phyloP scores from a whole-genome alignment of 495 filamentous ascomycete species.

The Achaetomiella virescens region DNA sequence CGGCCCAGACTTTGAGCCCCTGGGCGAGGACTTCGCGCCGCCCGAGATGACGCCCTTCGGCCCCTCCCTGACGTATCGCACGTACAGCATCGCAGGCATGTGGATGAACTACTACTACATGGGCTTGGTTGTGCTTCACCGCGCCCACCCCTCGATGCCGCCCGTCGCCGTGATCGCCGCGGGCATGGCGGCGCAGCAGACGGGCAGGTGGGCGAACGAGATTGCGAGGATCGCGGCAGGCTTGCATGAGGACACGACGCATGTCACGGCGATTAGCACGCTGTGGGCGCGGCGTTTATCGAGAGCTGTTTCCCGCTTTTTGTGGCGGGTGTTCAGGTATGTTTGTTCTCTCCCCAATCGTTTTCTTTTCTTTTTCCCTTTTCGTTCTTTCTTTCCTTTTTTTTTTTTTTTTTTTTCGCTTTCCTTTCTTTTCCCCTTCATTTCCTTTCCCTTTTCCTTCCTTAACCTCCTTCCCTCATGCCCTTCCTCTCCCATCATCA shows the following conservation, averaged over 20 bases:
- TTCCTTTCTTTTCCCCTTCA: background rate
- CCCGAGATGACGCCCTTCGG: slow-evolving; percentile 63
- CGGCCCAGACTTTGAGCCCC: slow-evolving; percentile 68
- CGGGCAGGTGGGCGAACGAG: slow-evolving; percentile 60
- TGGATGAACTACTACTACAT: slow-evolving; percentile 84
- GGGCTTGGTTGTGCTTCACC: slow-evolving; percentile 67
- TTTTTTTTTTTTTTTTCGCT: background rate
- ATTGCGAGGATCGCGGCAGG: slow-evolving; percentile 80
- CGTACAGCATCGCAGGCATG: slow-evolving; percentile 75
- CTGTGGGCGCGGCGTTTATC: slow-evolving; percentile 71
- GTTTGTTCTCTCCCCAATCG: slow-evolving; percentile 7
- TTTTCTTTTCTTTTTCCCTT: background rate
- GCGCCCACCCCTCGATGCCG: slow-evolving; percentile 83
- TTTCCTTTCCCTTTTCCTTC: background rate
- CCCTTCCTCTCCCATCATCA: background rate
- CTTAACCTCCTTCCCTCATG: background rate
- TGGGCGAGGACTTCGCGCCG: slow-evolving; percentile 68
- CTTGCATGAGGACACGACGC: slow-evolving; percentile 58
- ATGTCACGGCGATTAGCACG: slow-evolving; percentile 60
- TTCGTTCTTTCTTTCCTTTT: background rate
- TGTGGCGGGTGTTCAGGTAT: slow-evolving; percentile 68
- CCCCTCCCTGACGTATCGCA: slow-evolving; percentile 72
- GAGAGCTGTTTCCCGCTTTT: slow-evolving; percentile 77
- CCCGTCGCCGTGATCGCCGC: slow-evolving; percentile 84
- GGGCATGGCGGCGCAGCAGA: slow-evolving; percentile 61